Conservation (phyloP, 1,139 yeast genomes). For the Arxiozyma slooffiae region DNA sequence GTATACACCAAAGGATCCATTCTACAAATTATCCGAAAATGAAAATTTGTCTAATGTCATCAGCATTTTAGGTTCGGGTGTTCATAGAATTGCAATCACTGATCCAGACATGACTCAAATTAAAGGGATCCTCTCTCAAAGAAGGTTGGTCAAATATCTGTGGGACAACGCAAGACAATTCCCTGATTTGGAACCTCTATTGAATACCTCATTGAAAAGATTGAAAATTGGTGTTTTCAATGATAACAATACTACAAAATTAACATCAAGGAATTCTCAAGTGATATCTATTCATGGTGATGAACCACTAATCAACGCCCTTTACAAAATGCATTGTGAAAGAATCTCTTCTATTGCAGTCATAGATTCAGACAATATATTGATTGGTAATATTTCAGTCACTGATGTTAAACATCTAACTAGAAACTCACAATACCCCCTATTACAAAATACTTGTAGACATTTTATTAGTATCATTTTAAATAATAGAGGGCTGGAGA, state of each 20-base stretch:
- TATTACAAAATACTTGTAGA: constrained; percentile 69
- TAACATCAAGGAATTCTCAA: constrained; percentile 21
- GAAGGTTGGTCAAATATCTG: constrained; percentile 68
- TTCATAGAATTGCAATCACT: constrained; percentile 81
- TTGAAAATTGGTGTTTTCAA: constrained; percentile 27
- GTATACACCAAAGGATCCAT: constrained; percentile 79
- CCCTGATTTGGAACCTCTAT: constrained; percentile 64
- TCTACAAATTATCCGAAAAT: constrained; percentile 58
- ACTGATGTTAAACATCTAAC: constrained; percentile 85
- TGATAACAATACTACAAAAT: constrained; percentile 13
- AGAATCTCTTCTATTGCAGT: constrained; percentile 86
- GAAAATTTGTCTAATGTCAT: constrained; percentile 66
- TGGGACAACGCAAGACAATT: constrained; percentile 91
- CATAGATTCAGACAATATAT: constrained; percentile 62
- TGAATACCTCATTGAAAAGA: constrained; percentile 43
- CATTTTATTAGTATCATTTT: constrained; percentile 79
- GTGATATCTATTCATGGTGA: constrained; percentile 81
- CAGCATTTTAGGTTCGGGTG: constrained; percentile 83
- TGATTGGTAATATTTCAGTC: constrained; percentile 84
- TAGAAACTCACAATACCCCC: constrained; percentile 68
- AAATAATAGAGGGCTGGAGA: constrained; percentile 72
- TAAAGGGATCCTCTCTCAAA: constrained; percentile 78
- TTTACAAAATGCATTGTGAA: constrained; percentile 70
- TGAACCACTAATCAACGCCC: constrained; percentile 72
- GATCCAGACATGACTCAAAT: constrained; percentile 40